Evolutionary conservation across 306 rosid genomes (phyloP), one percentile per base, ranked within the genome.

Genomic region (Begonia masoniana): DNA sequence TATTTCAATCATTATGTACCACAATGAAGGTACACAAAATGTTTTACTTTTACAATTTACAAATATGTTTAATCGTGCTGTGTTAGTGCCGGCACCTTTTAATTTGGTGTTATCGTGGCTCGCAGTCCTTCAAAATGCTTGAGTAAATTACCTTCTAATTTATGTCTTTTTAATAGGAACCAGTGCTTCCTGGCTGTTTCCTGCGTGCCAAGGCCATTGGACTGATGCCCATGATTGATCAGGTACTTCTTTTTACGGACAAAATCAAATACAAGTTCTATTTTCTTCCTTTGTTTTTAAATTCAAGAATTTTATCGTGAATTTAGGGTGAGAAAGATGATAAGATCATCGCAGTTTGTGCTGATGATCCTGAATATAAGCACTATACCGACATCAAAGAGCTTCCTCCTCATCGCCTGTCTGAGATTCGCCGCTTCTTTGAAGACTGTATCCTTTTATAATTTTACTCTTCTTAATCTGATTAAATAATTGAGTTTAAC

Each of bases 151-250:
- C 41, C 54, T 64, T 43, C 13, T 46, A 59, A 24, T 15, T 42
- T 50, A 52, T 51, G 43, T 51, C 17, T 62, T 71, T 56, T 66
- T 59, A n/a, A 15, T 57, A 92, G 96, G 99, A 92, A 73, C 99
- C 99, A 13, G 75, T 92, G 60, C 81, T 92, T 77, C 95, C 99
- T 31, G 99, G 99, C 60, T 81, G 93, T 70, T 92, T 92, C 63
- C 86, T 86, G 41, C 68, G 99, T 70, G 99, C 99, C 57, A 77
- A 65, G 62, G 86, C 96, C 74, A 78, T 92, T 56, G 96, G 99
- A 77, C 72, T 92, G 7, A 92, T 92, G 96, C 95, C 99, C 15
- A 92, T 92, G 99, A 92, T 92, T 68, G 99, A 92, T 60, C 94
- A 83, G 94, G 97, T 89, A 74, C 61, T 42, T 26, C 56, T 58